Evolutionary conservation across 2,329 filamentous ascomycete genomes (phyloP).

Genomic region (Leptoxyphium fumago): DNA sequence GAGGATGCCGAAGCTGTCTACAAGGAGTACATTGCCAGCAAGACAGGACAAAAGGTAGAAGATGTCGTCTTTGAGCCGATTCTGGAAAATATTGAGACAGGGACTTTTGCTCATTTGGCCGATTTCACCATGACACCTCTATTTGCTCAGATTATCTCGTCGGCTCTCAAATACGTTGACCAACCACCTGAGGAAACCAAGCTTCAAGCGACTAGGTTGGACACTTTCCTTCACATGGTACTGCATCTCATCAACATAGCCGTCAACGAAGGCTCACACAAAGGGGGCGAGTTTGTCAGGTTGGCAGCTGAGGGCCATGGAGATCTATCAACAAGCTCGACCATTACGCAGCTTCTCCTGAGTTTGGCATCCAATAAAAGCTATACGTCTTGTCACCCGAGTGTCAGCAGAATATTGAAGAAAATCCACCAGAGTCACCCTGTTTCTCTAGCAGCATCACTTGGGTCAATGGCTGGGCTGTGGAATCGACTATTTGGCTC

Average conservation of each 20-base stretch:
- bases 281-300: conserved; percentile 11
- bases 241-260: conserved; percentile 78
- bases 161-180: conserved; percentile 63
- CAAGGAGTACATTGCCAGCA: conserved; percentile 73
- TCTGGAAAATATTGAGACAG: conserved; percentile 58
- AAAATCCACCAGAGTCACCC: conserved; percentile 75
- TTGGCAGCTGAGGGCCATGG: conserved; percentile 7
- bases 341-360: conserved; percentile 35
- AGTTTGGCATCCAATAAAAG: conserved; percentile 47
- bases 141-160: conserved; percentile 83
- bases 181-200: conserved; percentile 39
- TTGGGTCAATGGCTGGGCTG: conserved; percentile 43
- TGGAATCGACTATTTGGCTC: conserved; percentile 42
- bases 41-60: conserved; percentile 61
- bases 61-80: conserved; percentile 89
- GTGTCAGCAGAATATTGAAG: conserved; percentile 69
- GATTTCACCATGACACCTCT: conserved; percentile 69
- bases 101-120: conserved; percentile 63
- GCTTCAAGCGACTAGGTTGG: conserved; percentile 68
- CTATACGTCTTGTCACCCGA: conserved; percentile 69
- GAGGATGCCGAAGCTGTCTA: conserved; percentile 89
- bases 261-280: conserved; percentile 17
- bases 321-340: conserved; percentile 1
- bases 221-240: conserved; percentile 83
- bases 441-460: conserved; percentile 53